Percentiles rank a stretch among this genome's conserved stretches.
phyloP scores from a whole-genome alignment of 306 rosid genomes.

The Cucumis cinereus region DNA sequence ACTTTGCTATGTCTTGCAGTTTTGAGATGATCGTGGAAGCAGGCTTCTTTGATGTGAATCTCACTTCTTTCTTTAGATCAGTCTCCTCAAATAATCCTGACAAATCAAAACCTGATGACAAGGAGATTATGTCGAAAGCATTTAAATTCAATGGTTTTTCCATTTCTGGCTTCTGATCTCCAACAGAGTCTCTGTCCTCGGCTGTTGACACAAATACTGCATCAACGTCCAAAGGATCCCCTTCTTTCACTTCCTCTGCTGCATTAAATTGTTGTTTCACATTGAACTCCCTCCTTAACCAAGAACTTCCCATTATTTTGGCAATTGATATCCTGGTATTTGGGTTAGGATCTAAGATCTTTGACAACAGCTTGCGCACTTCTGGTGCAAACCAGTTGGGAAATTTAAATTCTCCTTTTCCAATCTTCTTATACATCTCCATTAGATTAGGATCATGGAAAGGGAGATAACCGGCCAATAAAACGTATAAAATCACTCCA shows the following conservation, averaged over 20 bases:
- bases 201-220: conserved; percentile 25
- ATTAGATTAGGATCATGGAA: conserved; percentile 78
- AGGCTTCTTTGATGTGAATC: conserved; percentile 57
- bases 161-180: conserved; percentile 36
- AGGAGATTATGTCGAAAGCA: conserved; percentile 89
- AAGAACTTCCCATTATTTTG: conserved; percentile 49
- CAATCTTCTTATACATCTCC: conserved; percentile 87
- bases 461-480: conserved; percentile 88
- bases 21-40: conserved; percentile 51
- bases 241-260: conserved; percentile 18
- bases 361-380: conserved; percentile 53
- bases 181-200: conserved; percentile 21
- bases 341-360: conserved; percentile 74
- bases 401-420: conserved; percentile 57
- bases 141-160: conserved; percentile 49
- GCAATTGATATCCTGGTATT: conserved; percentile 60
- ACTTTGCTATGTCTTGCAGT: conserved; percentile 67
- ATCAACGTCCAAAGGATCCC: conserved; percentile 28
- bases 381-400: conserved; percentile 86
- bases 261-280: conserved; percentile 16
- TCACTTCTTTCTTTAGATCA: conserved; percentile 42
- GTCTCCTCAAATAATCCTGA: conserved; percentile 73
- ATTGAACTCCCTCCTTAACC: conserved; percentile 58
- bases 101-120: conserved; percentile 79
- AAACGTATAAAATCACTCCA: conserved; percentile 83